Base-by-base conservation (phyloP, 257 asterid genomes). In the Ehretia macrophylla region DNA sequence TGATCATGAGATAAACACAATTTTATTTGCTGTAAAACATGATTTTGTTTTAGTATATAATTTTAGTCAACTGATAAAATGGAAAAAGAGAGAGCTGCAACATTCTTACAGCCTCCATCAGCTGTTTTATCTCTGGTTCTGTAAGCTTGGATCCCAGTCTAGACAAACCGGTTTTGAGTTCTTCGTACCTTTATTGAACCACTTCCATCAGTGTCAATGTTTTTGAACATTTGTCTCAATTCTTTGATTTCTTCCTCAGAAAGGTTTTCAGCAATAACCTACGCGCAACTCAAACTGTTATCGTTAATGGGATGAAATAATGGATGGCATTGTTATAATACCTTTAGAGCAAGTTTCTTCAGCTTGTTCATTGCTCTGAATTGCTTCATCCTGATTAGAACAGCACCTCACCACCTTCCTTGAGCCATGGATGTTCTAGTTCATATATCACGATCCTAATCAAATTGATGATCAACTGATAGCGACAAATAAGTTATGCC, bases 341-440 rank as follows among this genome's bases (percentile, higher is more conserved):
- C 88, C 77, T 84, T 47, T 8, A 82, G 59, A 20, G 88, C 85
- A 38, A 75, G 77, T 65, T 82, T 77, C 51, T 82, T 82, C 72
- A 82, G 76, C 62, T 76, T 69, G 57, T 82, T 82, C 88, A 76
- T 78, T 16, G 83, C 89, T 66, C 80, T 72, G 72, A 82, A 82
- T 17, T 79, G 80, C 63, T 79, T 82, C 71, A 82, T 78, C 71
- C 82, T 74, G 11, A 51, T 67, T 12, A 79, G 68, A 21, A 79
- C 89, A 54, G 84, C 86, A 42, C 89, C 32, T 83, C 82, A 44
- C 89, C 86, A 8, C 80, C 89, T 71, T 83, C 84, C 81, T 83
- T 83, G 53, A 82, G 79, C 89, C 89, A 82, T 35, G 82, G 84
- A 60, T 82, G 89, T 64, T 75, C 89, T 82, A 42, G 58, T 61